Conservation (phyloP, 2,329 filamentous ascomycete genomes). For the Sclerotinia minor region DNA sequence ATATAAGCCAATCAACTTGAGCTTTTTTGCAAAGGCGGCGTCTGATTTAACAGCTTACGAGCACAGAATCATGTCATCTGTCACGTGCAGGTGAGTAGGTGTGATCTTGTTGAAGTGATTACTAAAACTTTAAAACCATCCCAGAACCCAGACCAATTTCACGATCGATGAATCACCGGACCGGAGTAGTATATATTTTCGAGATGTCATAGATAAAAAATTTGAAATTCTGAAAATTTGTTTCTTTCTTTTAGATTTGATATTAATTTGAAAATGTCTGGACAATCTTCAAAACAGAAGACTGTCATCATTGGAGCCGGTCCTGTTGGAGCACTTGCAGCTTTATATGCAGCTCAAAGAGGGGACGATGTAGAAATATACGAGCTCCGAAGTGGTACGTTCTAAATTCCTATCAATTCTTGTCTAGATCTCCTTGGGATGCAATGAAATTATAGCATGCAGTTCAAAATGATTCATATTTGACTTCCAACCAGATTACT, state of each 20-base stretch:
- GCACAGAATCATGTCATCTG: background rate
- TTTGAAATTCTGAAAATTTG: background rate
- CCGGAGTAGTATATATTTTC: background rate
- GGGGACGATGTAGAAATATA: slow-evolving; percentile 92
- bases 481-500: background rate
- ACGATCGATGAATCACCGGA: slow-evolving; percentile 15
- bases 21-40: slow-evolving; percentile 8
- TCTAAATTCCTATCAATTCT: slow-evolving; percentile 40
- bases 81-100: background rate
- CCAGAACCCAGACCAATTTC: background rate
- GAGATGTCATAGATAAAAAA: background rate
- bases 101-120: slow-evolving; percentile 10
- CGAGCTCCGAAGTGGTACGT: slow-evolving; percentile 81
- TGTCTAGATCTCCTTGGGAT: background rate
- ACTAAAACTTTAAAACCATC: background rate
- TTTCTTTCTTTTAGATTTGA: background rate
- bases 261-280: background rate
- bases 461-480: background rate
- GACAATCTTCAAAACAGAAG: slow-evolving; percentile 37
- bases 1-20: background rate
- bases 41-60: background rate
- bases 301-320: slow-evolving; percentile 87
- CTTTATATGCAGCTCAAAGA: slow-evolving; percentile 84
- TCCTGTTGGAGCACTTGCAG: slow-evolving; percentile 88
- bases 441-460: background rate